These are phyloP conservation scores for Herpetomonas samuelpessoai DNA, from an alignment of 208 protist genomes.

Conservation along the genomic window DNA sequence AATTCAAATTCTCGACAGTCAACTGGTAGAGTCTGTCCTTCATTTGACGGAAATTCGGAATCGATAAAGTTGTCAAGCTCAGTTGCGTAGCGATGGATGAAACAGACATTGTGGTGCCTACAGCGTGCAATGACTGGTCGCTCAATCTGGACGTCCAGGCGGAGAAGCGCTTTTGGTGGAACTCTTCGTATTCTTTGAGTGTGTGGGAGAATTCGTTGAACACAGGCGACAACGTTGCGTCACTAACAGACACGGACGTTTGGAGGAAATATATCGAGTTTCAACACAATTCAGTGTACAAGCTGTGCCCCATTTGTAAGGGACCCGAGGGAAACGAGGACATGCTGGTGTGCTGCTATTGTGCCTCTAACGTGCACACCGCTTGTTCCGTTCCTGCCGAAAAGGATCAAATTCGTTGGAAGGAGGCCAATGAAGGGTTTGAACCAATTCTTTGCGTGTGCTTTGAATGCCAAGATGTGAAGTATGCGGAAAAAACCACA, in stretches of 20 bases:
- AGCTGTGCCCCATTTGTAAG: conserved; percentile 62
- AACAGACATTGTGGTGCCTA: conserved; percentile 37
- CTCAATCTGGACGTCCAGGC: conserved; percentile 55
- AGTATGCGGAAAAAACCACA: conserved; percentile 9
- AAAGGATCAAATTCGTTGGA: conserved; percentile 52
- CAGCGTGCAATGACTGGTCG: conserved; percentile 65
- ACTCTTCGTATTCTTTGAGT: conserved; percentile 67
- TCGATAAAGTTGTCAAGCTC: no score
- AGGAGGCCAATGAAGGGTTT: conserved; percentile 56
- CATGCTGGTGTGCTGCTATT: conserved; percentile 81
- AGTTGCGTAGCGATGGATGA: no score
- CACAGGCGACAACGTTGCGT: conserved; percentile 22
- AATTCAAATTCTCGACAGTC: no score
- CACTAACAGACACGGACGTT: conserved; percentile 47
- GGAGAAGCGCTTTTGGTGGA: conserved; percentile 66
- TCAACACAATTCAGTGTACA: conserved; percentile 56
- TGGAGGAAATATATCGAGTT: conserved; percentile 68
- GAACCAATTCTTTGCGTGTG: conserved; percentile 45
- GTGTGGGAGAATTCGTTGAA: conserved; percentile 56
- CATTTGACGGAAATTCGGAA: no score
- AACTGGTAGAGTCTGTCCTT: no score
- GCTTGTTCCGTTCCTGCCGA: conserved; percentile 47
- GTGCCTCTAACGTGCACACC: conserved; percentile 51
- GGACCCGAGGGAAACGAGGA: conserved; percentile 61
- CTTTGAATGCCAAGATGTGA: conserved; percentile 42